Conservation (phyloP, 2,329 filamentous ascomycete genomes). For the Apiospora sp. region DNA sequence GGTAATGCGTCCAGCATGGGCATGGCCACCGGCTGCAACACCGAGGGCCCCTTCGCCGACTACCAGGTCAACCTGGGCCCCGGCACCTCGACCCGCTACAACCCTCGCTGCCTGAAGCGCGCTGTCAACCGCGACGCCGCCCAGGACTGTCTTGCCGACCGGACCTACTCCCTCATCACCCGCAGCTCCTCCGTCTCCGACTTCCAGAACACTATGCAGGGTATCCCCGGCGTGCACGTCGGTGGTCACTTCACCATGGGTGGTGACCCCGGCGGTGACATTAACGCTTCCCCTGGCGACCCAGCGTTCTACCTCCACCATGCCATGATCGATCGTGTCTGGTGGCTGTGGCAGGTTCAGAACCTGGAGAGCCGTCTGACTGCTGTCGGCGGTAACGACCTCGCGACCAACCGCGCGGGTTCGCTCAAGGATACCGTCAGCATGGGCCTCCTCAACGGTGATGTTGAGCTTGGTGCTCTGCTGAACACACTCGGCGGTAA, state of each 20-base stretch:
- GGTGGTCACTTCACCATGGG: constrained; percentile 41
- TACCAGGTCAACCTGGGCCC: constrained; percentile 42
- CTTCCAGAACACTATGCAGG: constrained; percentile 49
- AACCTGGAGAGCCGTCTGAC: constrained; percentile 28
- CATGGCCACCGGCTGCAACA: constrained; percentile 55
- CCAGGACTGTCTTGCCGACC: constrained; percentile 38
- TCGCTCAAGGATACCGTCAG: constrained; percentile 35
- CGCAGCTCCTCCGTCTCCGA: constrained; percentile 37
- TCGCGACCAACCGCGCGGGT: constrained; percentile 35
- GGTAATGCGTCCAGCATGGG: constrained; percentile 53
- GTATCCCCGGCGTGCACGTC: constrained; percentile 39
- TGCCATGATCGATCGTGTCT: constrained; percentile 33
- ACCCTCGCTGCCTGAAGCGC: constrained; percentile 46
- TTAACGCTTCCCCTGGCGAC: constrained; percentile 33
- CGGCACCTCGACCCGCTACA: constrained; percentile 38
- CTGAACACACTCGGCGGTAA: constrained; percentile 37
- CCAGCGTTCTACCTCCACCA: constrained; percentile 38
- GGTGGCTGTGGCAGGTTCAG: constrained; percentile 35
- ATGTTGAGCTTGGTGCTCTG: constrained; percentile 36
- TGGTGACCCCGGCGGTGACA: constrained; percentile 38
- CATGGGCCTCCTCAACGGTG: constrained; percentile 31
- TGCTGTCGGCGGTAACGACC: constrained; percentile 36
- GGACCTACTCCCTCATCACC: constrained; percentile 32
- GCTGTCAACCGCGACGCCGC: constrained; percentile 35
- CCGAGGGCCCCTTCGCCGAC: constrained; percentile 49